Base-by-base conservation (phyloP, 257 asterid genomes). In the Nicotiana otophora region DNA sequence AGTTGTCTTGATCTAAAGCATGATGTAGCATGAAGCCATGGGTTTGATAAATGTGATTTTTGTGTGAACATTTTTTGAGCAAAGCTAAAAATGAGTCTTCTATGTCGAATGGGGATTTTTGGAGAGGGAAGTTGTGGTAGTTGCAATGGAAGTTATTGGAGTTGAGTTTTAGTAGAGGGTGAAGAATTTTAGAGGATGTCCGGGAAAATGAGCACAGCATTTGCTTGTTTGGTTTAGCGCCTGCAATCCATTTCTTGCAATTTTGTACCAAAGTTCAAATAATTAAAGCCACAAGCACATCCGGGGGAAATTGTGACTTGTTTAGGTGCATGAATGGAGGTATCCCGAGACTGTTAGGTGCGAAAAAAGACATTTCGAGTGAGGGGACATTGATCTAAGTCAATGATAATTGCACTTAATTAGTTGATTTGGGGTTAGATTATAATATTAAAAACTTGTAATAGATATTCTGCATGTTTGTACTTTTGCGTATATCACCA, bases 1-100 rank as follows among this genome's bases (percentile, higher is more conserved):
- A 51, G 42, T 75, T 75, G 28, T 82, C 81, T 34, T 75, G 3
- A 82, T 82, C 67, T 51, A 82, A 55, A 75, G 77, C 85, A 23
- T 46, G 72, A 28, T 33, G 75, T 60, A 82, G 4, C 67, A 82
- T 74, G n/a, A 72, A 75, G 12, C 85, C 81, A 31, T 75, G 85
- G 62, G 33, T 51, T 46, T 82, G 85, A 82, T n/a, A 65, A 58
- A 82, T 19, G 63, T 82, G 85, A 14, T 1, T 20, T 61, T 66
- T 33, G 28, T 16, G 48, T 19, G 2, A 61, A 57, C 81, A 82
- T 48, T 28, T 19, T 14, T 74, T 62, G 10, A 82, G 65, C 28
- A 62, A 16, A 30, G 30, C 3, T 39, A 74, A 20, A 70, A 42
- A 62, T 31, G 81, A 30, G 42, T 28, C 34, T 20, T 61, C 57